These are phyloP conservation scores for Alternaria ventricosa DNA, from an alignment of 2,329 filamentous ascomycete species.

Conservation along the genomic window DNA sequence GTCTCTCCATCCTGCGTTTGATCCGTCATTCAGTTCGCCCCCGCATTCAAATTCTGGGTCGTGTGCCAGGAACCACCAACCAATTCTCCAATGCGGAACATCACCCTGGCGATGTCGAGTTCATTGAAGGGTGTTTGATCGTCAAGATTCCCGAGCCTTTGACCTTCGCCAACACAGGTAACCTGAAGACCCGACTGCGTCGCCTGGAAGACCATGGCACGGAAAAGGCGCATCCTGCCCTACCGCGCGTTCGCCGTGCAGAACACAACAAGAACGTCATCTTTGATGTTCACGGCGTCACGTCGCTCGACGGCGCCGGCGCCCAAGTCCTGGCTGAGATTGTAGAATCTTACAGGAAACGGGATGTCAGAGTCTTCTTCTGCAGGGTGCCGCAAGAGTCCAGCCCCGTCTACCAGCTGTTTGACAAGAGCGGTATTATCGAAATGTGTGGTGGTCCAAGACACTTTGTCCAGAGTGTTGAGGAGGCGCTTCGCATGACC, in stretches of 20 bases:
- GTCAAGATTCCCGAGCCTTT: slow-evolving; percentile 97
- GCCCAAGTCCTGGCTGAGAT: slow-evolving; percentile 92
- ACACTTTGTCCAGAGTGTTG: slow-evolving; percentile 83
- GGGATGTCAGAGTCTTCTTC: slow-evolving; percentile 80
- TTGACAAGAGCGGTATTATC: slow-evolving; percentile 83
- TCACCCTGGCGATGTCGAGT: slow-evolving; percentile 76
- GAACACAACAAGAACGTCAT: slow-evolving; percentile 91
- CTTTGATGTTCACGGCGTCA: slow-evolving; percentile 98
- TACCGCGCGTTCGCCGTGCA: slow-evolving; percentile 77
- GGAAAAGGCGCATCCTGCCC: slow-evolving; percentile 79
- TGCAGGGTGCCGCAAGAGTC: slow-evolving; percentile 60
- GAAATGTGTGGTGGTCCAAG: slow-evolving; percentile 77
- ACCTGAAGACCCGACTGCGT: slow-evolving; percentile 81
- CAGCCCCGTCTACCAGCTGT: slow-evolving; percentile 71
- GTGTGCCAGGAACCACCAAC: slow-evolving; percentile 77
- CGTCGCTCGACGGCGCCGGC: slow-evolving; percentile 89
- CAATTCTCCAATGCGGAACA: slow-evolving; percentile 85
- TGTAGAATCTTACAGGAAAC: slow-evolving; percentile 77
- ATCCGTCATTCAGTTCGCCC: slow-evolving; percentile 90
- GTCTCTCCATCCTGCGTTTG: slow-evolving; percentile 85
- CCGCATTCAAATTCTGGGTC: slow-evolving; percentile 93
- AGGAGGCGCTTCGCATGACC: slow-evolving; percentile 81
- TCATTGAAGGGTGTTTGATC: slow-evolving; percentile 89
- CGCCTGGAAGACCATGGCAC: slow-evolving; percentile 93
- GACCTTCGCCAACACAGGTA: slow-evolving; percentile 95